A percentile compares a stretch with the other conserved stretches of the same genome.
Conservation (phyloP, 257 asterid genomes). For the Ajuga chamaepitys region DNA sequence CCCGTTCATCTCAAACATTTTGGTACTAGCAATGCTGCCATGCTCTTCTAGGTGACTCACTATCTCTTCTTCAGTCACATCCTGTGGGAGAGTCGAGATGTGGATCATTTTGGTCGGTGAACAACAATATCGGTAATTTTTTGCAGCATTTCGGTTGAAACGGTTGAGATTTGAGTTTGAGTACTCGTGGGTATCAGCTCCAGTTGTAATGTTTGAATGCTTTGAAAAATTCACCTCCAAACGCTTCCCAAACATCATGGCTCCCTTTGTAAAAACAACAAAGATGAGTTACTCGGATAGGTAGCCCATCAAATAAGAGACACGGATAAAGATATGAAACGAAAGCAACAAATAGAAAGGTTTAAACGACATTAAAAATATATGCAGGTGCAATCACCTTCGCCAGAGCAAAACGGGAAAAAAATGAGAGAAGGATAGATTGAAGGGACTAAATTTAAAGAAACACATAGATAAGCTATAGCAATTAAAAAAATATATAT, state of each 20-base stretch:
- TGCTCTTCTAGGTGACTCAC: conserved; percentile 74
- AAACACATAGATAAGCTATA: too few species aligned
- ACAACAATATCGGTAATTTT: conserved; percentile 91
- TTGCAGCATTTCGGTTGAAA: conserved; percentile 90
- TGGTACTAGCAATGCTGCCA: conserved; percentile 57
- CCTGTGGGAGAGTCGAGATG: conserved; percentile 84
- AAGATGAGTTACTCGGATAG: neutral
- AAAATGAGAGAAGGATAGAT: neutral
- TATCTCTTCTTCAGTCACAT: conserved; percentile 75
- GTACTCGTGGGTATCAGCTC: conserved; percentile 90
- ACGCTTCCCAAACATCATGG: conserved; percentile 79
- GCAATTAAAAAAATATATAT: too few species aligned
- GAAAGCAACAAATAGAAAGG: conserved; percentile 1
- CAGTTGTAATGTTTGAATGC: conserved; percentile 76
- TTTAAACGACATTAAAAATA: neutral
- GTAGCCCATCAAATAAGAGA: neutral
- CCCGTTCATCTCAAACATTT: conserved; percentile 90
- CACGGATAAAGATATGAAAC: neutral
- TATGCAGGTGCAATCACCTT: too few species aligned
- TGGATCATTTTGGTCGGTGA: conserved; percentile 97
- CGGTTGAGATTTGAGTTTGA: conserved; percentile 92
- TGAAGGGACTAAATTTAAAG: too few species aligned
- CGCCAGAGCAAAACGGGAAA: neutral
- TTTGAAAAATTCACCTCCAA: conserved; percentile 92
- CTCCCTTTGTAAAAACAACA: conserved; percentile 44